A percentile compares a stretch with the other conserved stretches of the same genome.
phyloP scores from a whole-genome alignment of 164 flowering plant species.

The Warburgia ugandensis region DNA sequence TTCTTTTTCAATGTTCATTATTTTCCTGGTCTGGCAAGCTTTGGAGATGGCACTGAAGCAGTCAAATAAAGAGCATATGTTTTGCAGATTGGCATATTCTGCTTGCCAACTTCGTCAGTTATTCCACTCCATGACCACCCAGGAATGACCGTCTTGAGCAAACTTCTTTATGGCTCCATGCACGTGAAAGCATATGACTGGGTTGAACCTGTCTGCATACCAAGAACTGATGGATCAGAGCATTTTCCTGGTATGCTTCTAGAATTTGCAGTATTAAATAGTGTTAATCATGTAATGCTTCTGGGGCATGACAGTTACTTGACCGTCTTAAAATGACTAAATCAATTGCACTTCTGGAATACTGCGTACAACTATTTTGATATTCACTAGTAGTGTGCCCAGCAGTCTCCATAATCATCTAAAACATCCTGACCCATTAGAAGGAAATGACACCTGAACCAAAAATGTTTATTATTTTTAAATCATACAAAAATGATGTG shows the following conservation, averaged over 20 bases:
- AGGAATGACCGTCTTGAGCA: constrained; percentile 89
- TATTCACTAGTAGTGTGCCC: no score
- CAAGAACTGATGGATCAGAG: constrained; percentile 26
- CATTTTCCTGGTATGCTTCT: constrained; percentile 39
- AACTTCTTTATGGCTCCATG: constrained; percentile 89
- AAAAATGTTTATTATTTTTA: no score
- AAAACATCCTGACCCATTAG: no score
- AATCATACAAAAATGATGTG: no score
- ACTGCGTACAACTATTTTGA: neutral
- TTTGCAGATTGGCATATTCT: constrained; percentile 89
- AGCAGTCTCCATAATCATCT: no score
- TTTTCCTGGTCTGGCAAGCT: neutral
- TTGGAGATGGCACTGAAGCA: neutral
- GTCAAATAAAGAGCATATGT: neutral
- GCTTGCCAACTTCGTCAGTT: constrained; percentile 87
- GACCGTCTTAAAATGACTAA: neutral
- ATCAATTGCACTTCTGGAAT: neutral
- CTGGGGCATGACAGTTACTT: neutral
- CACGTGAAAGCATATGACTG: constrained; percentile 96
- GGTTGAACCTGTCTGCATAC: constrained; percentile 67
- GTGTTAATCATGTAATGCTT: neutral
- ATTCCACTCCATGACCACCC: constrained; percentile 99
- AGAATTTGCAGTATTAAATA: neutral
- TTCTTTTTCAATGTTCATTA: no score
- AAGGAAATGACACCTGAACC: no score